These are phyloP conservation scores for Pyrrhoderma noxium DNA, from an alignment of 1,284 basidiomycete species.

Conservation along the genomic window DNA sequence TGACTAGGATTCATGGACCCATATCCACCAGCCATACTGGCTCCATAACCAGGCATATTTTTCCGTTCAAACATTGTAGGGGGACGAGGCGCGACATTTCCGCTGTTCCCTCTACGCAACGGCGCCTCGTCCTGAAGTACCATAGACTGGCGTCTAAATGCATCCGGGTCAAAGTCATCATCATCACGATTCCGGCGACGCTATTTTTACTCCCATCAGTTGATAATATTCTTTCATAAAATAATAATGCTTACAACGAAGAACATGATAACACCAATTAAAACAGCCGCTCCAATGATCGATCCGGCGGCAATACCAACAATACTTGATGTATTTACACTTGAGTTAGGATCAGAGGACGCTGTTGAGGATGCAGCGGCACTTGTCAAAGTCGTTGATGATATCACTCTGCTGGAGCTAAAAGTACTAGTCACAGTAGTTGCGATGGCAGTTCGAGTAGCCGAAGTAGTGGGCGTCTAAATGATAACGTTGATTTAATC, in stretches of 20 bases:
- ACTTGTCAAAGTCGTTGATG: neutral
- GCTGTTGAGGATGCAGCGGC: slow-evolving; percentile 16
- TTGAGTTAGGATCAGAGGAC: slow-evolving; percentile 21
- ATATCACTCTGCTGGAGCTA: neutral
- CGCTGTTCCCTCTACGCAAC: slow-evolving; percentile 25
- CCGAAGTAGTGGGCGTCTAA: neutral
- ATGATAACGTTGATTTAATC: neutral
- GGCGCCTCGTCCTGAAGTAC: slow-evolving; percentile 45
- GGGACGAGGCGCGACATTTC: slow-evolving; percentile 40
- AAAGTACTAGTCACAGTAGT: neutral
- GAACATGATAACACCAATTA: slow-evolving; percentile 44
- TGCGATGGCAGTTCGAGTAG: neutral
- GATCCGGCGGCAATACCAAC: slow-evolving; percentile 48
- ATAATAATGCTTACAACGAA: slow-evolving; percentile 39
- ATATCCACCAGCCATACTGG: slow-evolving; percentile 27
- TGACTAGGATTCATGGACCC: slow-evolving; percentile 17
- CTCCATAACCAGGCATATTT: slow-evolving; percentile 25
- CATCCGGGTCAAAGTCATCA: slow-evolving; percentile 42
- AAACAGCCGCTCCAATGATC: slow-evolving; percentile 39
- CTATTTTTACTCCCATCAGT: slow-evolving; percentile 24
- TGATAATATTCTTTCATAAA: neutral
- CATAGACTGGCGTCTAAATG: slow-evolving; percentile 55
- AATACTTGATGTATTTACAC: slow-evolving; percentile 34
- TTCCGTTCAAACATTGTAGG: slow-evolving; percentile 52
- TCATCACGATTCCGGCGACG: slow-evolving; percentile 39